phyloP scores from a whole-genome alignment of 805 yeast genomes.

The Saccharomycopsis fodiens region DNA sequence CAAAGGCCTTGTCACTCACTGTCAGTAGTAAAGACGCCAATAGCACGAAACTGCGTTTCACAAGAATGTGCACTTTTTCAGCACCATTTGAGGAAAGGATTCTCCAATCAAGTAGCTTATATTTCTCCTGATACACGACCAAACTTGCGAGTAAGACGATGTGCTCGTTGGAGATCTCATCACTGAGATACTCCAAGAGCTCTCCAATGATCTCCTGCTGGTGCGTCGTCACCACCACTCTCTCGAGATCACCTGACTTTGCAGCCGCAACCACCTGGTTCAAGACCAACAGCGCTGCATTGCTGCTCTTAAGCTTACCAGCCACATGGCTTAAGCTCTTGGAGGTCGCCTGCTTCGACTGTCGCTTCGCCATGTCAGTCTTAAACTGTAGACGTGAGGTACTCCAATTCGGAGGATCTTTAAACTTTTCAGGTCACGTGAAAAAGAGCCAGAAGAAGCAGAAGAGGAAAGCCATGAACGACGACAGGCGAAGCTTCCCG shows the following conservation, averaged over 20 bases:
- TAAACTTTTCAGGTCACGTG: not conserved
- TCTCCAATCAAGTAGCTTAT: not conserved
- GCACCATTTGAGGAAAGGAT: too few species aligned
- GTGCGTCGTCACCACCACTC: not conserved
- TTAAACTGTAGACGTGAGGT: too few species aligned
- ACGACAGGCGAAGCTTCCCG: too few species aligned
- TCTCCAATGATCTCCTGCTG: not conserved
- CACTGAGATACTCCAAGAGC: not conserved
- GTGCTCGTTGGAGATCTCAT: not conserved
- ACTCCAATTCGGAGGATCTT: not conserved
- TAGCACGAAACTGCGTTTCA: conserved; percentile 1
- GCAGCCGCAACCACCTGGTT: not conserved
- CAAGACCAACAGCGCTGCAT: not conserved
- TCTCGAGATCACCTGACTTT: not conserved
- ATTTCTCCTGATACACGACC: not conserved
- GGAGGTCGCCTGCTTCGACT: too few species aligned
- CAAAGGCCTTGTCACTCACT: conserved; percentile 7
- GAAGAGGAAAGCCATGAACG: too few species aligned
- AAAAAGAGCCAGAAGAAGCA: too few species aligned
- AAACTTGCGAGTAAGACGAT: not conserved
- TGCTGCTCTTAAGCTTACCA: not conserved
- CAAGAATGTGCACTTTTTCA: not conserved
- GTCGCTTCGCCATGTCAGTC: too few species aligned
- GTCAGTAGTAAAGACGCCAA: conserved; percentile 3
- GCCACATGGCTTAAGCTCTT: not conserved